These are phyloP conservation scores for Viola pubescens DNA, from an alignment of 441 rosid genomes.

Conservation along the genomic window DNA sequence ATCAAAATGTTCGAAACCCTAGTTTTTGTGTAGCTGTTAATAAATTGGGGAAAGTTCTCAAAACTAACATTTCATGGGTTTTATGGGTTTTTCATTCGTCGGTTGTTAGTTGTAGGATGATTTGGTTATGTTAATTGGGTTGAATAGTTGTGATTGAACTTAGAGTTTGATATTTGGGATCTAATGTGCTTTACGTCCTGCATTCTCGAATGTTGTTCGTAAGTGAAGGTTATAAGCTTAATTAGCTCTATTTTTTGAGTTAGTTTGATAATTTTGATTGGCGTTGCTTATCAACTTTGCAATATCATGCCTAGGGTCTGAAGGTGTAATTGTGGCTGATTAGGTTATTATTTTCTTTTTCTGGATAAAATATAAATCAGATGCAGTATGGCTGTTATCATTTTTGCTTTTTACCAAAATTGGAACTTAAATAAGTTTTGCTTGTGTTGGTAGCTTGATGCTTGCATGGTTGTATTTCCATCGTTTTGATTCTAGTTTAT, in stretches of 20 bases:
- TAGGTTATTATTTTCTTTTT: no score
- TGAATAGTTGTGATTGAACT: conserved; percentile 12
- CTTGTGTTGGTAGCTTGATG: no score
- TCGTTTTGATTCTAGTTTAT: no score
- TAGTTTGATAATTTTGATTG: conserved; percentile 11
- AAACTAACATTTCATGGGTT: conserved; percentile 6
- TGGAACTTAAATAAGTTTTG: no score
- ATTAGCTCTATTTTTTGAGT: conserved; percentile 10
- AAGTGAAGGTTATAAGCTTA: conserved; percentile 10
- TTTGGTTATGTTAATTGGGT: conserved; percentile 19
- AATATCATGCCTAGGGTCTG: background rate
- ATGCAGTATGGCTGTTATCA: no score
- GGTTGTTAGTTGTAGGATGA: conserved; percentile 6
- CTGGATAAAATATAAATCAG: no score
- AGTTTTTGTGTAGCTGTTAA: conserved; percentile 23
- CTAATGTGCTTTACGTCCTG: background rate
- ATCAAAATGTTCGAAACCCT: conserved; percentile 40
- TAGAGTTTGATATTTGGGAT: conserved; percentile 16
- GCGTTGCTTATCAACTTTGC: background rate
- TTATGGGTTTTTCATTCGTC: conserved; percentile 17
- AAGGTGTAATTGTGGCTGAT: no score
- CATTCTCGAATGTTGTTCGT: background rate
- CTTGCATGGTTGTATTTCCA: no score
- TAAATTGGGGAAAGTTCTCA: conserved; percentile 16
- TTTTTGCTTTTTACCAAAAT: no score